A percentile compares a stretch with the other conserved stretches of the same genome.
Conservation (phyloP, 441 rosid species). For the Lepidium campestre region DNA sequence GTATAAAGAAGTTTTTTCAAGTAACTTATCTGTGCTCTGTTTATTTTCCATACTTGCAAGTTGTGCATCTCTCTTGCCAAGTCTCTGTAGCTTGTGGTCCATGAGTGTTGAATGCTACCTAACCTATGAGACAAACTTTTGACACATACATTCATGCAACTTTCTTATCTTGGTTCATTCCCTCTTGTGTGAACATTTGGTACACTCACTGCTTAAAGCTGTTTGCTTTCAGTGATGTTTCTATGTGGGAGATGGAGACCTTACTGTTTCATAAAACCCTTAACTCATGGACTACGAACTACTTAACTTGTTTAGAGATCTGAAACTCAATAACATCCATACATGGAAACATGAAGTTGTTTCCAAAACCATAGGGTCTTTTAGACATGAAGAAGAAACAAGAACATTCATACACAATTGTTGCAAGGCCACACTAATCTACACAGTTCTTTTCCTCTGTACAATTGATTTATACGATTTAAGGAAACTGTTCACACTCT, state of each 20-base stretch:
- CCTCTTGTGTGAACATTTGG: slow-evolving; percentile 4
- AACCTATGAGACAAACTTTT: slow-evolving; percentile 25
- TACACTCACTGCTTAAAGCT: slow-evolving; percentile 11
- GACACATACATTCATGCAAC: slow-evolving; percentile 32
- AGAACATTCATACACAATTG: slow-evolving; percentile 13
- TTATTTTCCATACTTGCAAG: slow-evolving; percentile 20
- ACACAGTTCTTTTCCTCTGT: slow-evolving; percentile 11
- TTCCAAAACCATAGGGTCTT: slow-evolving; percentile 1
- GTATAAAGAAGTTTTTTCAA: slow-evolving; percentile 16
- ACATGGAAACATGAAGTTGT: slow-evolving; percentile 7
- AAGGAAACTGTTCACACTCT: slow-evolving; percentile 7
- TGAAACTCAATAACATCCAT: neutral
- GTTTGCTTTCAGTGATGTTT: neutral
- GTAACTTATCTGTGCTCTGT: neutral
- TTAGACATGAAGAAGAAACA: slow-evolving; percentile 12
- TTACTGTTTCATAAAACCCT: neutral
- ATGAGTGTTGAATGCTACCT: slow-evolving; percentile 12
- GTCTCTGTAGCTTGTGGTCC: slow-evolving; percentile 23
- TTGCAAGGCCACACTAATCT: slow-evolving; percentile 23
- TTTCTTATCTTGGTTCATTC: slow-evolving; percentile 25
- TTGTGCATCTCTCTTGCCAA: slow-evolving; percentile 17
- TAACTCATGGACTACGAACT: slow-evolving; percentile 2
- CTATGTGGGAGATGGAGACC: neutral
- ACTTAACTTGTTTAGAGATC: neutral
- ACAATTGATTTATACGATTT: slow-evolving; percentile 9